phyloP scores from a whole-genome alignment of 768 basidiomycete species.

The Boletus vermiculosoides region DNA sequence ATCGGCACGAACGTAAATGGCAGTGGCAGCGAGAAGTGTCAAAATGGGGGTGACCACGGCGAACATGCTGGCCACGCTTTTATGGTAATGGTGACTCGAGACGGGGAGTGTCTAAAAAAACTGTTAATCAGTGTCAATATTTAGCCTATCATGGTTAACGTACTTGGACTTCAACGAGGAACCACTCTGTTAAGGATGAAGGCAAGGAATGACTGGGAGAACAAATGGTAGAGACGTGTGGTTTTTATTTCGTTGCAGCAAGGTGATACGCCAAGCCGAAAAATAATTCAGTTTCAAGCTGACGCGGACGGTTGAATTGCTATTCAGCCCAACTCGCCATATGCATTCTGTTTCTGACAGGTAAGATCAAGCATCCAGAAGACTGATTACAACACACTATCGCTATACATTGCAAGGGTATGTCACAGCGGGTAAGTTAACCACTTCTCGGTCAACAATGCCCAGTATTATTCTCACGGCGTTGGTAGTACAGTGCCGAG shows the following conservation, averaged over 20 bases:
- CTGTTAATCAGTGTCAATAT: background rate
- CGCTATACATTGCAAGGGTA: background rate
- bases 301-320: background rate
- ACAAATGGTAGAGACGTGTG: background rate
- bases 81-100: background rate
- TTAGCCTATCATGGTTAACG: background rate
- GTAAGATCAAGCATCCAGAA: background rate
- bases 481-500: background rate
- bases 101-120: background rate
- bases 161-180: background rate
- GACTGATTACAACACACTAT: background rate
- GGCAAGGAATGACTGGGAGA: conserved; percentile 14
- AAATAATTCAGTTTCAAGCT: conserved; percentile 1
- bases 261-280: background rate
- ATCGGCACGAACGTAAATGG: conserved; percentile 48
- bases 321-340: background rate
- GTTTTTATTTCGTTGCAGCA: background rate
- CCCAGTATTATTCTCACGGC: background rate
- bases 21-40: conserved; percentile 24
- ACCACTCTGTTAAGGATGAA: conserved; percentile 5
- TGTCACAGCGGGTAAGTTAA: background rate
- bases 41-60: conserved; percentile 10
- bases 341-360: conserved; percentile 4
- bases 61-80: conserved; percentile 15
- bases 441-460: background rate